Evolutionary conservation across 768 basidiomycete species (phyloP).

Genomic region (Kwoniella mangroviensis): DNA sequence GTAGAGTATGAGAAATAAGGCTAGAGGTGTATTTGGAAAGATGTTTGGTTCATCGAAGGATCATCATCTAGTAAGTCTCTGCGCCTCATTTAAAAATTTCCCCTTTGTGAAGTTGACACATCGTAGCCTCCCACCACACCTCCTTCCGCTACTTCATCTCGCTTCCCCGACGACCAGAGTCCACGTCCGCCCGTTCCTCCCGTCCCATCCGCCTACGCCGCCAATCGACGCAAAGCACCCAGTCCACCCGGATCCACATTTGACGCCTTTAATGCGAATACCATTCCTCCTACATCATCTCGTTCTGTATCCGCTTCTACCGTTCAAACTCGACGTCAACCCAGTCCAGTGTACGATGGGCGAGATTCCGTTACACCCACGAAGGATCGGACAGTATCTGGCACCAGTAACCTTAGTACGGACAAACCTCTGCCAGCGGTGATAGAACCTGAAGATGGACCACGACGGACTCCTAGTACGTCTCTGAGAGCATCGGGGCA

Average conservation of each 20-base stretch:
- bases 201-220: constrained; percentile 25
- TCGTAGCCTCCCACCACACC: constrained; percentile 10
- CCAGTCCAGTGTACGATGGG: constrained; percentile 8
- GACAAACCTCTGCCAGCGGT: constrained; percentile 32
- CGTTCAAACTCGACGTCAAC: constrained; percentile 8
- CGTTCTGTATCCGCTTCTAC: constrained; percentile 10
- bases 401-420: constrained; percentile 4
- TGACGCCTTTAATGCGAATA: constrained; percentile 9
- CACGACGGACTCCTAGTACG: constrained; percentile 4
- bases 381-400: constrained; percentile 5
- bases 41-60: constrained; percentile 45
- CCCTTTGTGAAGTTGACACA: no score
- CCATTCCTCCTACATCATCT: constrained; percentile 1
- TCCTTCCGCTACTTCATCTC: constrained; percentile 18
- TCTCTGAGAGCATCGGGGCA: constrained; percentile 20
- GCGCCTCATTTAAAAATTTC: not conserved
- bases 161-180: constrained; percentile 1
- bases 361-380: constrained; percentile 22
- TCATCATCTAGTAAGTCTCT: constrained; percentile 4
- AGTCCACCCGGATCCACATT: constrained; percentile 6
- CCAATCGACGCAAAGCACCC: constrained; percentile 11
- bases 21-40: constrained; percentile 51
- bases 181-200: constrained; percentile 34
- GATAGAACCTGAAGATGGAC: not conserved
- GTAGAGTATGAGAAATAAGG: constrained; percentile 51